Evolutionary conservation across 345 rosid species (phyloP).

Genomic region (Clausena lansium): DNA sequence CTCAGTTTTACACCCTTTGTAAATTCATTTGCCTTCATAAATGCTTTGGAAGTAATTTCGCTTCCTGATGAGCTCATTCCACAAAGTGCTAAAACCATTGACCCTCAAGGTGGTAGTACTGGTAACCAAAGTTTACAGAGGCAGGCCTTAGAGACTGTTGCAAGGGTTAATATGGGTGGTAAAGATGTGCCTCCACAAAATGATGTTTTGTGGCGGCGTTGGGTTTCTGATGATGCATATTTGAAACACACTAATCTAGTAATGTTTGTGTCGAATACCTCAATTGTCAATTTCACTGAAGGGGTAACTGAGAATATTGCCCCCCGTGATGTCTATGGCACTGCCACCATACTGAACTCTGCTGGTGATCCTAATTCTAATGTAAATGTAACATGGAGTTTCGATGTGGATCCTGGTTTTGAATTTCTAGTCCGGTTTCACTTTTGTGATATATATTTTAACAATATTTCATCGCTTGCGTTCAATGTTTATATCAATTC

Average conservation of each 20-base stretch:
- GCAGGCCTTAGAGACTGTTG: conserved; percentile 65
- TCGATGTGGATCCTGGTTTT: conserved; percentile 61
- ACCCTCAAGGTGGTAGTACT: conserved; percentile 9
- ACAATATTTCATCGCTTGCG: background rate
- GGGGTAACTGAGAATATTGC: conserved; percentile 44
- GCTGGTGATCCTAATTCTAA: conserved; percentile 16
- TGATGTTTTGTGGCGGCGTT: conserved; percentile 70
- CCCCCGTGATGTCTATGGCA: conserved; percentile 70
- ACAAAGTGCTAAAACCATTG: conserved; percentile 31
- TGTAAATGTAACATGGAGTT: conserved; percentile 72
- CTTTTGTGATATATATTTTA: conserved; percentile 54
- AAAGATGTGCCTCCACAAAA: conserved; percentile 39
- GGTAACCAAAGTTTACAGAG: conserved; percentile 24
- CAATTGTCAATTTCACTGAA: conserved; percentile 49
- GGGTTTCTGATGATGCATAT: conserved; percentile 63
- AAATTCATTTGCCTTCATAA: conserved; percentile 62
- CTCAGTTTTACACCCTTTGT: conserved; percentile 47
- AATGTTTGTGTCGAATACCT: conserved; percentile 27
- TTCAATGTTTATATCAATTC: conserved; percentile 63
- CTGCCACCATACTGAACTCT: conserved; percentile 52
- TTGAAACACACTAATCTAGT: conserved; percentile 34
- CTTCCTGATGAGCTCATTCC: conserved; percentile 65
- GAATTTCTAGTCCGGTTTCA: conserved; percentile 75
- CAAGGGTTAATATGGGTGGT: conserved; percentile 90
- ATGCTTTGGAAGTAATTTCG: conserved; percentile 69